A percentile compares a stretch with the other conserved stretches of the same genome.
Conservation (phyloP, 78 protist genomes). For the Anaeramoeba ignava region DNA sequence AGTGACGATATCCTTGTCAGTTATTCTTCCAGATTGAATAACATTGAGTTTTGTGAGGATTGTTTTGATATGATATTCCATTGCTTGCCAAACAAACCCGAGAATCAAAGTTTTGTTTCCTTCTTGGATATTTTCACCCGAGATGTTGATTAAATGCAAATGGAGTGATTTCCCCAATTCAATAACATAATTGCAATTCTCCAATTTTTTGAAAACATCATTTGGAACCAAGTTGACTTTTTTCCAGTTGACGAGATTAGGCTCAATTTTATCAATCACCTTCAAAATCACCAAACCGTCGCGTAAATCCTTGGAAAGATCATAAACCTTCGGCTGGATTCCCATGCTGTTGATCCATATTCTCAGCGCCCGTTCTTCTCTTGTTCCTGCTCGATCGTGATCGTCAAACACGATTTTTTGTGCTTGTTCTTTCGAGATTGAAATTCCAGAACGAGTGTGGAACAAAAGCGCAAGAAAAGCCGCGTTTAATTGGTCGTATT, state of each 20-base stretch:
- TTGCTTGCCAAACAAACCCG: no score
- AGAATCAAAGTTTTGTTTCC: no score
- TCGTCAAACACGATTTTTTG: no score
- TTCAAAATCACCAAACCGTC: conserved; percentile 41
- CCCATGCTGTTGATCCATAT: no score
- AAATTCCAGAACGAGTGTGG: neutral
- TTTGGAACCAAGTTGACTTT: conserved; percentile 28
- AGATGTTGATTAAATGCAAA: conserved; percentile 56
- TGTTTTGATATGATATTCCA: no score
- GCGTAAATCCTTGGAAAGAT: conserved; percentile 35
- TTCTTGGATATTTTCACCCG: conserved; percentile 62
- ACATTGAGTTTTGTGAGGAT: conserved; percentile 67
- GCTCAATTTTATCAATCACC: conserved; percentile 44
- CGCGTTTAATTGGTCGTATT: neutral
- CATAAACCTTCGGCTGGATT: conserved; percentile 21
- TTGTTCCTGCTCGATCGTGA: conserved; percentile 47
- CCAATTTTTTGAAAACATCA: conserved; percentile 43
- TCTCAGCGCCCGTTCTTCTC: conserved; percentile 62
- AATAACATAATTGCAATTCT: conserved; percentile 68
- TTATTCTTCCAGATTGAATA: conserved; percentile 52
- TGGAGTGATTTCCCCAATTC: conserved; percentile 31
- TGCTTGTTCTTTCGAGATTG: no score
- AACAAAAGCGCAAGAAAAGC: neutral
- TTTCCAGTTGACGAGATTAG: conserved; percentile 38
- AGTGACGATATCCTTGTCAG: conserved; percentile 45